Evolutionary conservation across 2,329 filamentous ascomycete genomes (phyloP).

Genomic region (Bipolaris victoriae): DNA sequence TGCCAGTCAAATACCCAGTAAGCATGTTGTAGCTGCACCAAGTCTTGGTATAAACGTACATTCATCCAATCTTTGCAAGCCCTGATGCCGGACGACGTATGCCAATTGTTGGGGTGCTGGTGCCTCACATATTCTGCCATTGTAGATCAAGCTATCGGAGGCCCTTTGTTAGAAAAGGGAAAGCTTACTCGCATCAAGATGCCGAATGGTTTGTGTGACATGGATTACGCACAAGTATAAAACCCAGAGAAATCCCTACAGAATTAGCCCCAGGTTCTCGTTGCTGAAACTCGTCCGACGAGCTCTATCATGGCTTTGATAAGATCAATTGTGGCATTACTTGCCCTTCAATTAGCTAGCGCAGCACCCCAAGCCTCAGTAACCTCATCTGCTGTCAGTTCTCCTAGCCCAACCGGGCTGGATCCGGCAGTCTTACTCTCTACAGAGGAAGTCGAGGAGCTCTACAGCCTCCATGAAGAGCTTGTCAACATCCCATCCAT

Average conservation of each 20-base stretch:
- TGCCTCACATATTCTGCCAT: background rate
- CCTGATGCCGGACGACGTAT: conserved; percentile 6
- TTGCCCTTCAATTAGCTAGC: background rate
- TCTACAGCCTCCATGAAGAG: conserved; percentile 31
- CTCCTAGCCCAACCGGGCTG: conserved; percentile 5
- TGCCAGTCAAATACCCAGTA: conserved; percentile 1
- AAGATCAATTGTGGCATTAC: conserved; percentile 1
- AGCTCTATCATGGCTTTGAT: conserved; percentile 1
- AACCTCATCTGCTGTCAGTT: conserved; percentile 7
- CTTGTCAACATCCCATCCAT: conserved; percentile 38
- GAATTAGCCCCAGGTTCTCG: background rate
- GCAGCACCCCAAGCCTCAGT: conserved; percentile 17
- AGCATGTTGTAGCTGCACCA: background rate
- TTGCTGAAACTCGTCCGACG: background rate
- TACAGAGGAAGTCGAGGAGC: conserved; percentile 27
- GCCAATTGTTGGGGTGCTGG: conserved; percentile 3
- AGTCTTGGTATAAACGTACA: background rate
- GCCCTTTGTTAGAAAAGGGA: background rate
- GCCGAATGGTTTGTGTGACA: background rate
- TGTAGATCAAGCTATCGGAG: background rate
- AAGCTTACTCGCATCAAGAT: background rate
- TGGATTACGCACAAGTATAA: conserved; percentile 2
- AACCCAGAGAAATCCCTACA: background rate
- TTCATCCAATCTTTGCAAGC: background rate
- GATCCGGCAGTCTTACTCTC: conserved; percentile 12